Base-by-base conservation (phyloP, 257 asterid genomes). In the Thymus quinquecostatus region DNA sequence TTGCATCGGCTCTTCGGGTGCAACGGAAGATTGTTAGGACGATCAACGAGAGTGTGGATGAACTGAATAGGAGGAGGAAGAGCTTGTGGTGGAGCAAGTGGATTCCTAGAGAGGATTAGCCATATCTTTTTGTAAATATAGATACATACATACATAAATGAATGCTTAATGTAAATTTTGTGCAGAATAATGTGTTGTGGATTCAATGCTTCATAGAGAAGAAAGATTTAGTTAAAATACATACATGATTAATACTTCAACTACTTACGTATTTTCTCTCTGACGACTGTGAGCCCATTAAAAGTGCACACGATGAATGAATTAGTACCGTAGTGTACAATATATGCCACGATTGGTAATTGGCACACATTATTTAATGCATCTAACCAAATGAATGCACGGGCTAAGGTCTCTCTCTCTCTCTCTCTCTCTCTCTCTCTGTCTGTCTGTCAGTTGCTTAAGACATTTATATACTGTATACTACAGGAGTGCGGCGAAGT, bases 11-110 rank as follows among this genome's bases (percentile, higher is more conserved):
- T 11, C 96, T 92, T 30, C 87, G 92, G 47, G 60, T 84, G 34
- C 96, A 87, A 82, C 78, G 97, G 73, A 95, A 89, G 74, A 79
- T 92, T 50, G 27, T 88, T 13, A 73, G 79, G 77, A 89, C 99
- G 4, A 10, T 92, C 64, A 86, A 82, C 44, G 92, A 83, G 77
- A 92, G 88, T 32, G 83, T 90, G 0, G 96, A 84, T 76, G 95
- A 92, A 69, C 86, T 88, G 36, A 86, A 81, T 41, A 82, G 68
- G 72, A 80, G 73, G 33, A 78, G 95, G 81, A 88, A 86, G 86
- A 85, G 96, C 76, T 64, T 84, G 9, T 89, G 98, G 98, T 92
- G 97, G 98, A 92, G 86, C 84, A 68, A 84, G 68, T 89, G 98
- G 98, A 92, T 92, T 79, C 97, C 98, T 27, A 89, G 84, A 65